These are phyloP conservation scores for Acer negundo DNA, from an alignment of 345 rosid genomes.

Conservation along the genomic window DNA sequence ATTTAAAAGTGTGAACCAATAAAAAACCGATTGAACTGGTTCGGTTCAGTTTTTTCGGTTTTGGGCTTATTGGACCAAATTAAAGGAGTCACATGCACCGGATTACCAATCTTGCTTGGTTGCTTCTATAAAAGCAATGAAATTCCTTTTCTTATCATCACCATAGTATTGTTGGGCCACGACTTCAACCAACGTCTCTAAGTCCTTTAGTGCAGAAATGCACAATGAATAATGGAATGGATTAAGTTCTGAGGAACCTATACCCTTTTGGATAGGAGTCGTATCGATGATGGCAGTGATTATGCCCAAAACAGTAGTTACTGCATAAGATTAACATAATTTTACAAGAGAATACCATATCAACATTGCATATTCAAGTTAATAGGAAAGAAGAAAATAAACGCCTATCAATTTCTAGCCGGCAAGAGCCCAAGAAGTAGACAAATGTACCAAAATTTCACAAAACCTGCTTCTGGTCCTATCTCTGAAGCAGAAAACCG, in stretches of 20 bases:
- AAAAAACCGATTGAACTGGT: too few relatives aligned
- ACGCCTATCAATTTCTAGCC: slow-evolving; percentile 20
- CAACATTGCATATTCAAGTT: background rate
- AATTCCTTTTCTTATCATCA: slow-evolving; percentile 78
- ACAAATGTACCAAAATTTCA: slow-evolving; percentile 83
- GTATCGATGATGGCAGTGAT: slow-evolving; percentile 78
- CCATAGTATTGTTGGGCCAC: slow-evolving; percentile 83
- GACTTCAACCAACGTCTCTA: slow-evolving; percentile 91
- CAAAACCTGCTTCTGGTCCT: slow-evolving; percentile 99
- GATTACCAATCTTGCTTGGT: slow-evolving; percentile 39
- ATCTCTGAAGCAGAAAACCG: slow-evolving; percentile 90
- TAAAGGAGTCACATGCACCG: slow-evolving; percentile 4
- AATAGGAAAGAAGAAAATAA: slow-evolving; percentile 1
- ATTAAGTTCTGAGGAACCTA: slow-evolving; percentile 38
- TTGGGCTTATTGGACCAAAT: too few relatives aligned
- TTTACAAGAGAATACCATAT: slow-evolving; percentile 20
- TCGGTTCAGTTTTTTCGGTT: too few relatives aligned
- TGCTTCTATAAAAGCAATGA: slow-evolving; percentile 80
- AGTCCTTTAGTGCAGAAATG: slow-evolving; percentile 77
- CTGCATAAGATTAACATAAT: slow-evolving; percentile 53
- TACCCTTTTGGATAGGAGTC: slow-evolving; percentile 43
- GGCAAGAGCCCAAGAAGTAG: slow-evolving; percentile 37
- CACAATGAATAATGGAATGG: slow-evolving; percentile 71
- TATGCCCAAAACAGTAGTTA: slow-evolving; percentile 79
- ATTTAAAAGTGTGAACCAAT: too few relatives aligned